Evolutionary conservation across 208 protist species (phyloP), one percentile per base, ranked within the genome.

Genomic region (Naegleria fowleri): DNA sequence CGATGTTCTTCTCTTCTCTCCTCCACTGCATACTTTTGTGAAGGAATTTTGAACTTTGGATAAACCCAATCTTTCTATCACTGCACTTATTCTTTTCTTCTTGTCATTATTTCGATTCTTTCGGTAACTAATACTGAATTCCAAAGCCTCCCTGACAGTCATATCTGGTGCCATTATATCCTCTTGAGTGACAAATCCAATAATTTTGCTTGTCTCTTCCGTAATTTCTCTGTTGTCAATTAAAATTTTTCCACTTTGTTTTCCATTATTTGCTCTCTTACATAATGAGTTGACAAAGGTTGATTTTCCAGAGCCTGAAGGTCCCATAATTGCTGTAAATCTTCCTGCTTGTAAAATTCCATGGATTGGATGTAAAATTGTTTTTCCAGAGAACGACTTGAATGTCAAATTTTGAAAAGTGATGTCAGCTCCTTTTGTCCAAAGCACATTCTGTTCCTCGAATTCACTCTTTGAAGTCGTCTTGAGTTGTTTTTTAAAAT

Each of bases 121-220:
- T 11, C 95, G 95, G 92, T 97, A 98, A 48, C 93, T 91, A 91
- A 98, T 95, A 2, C 95, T 97, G 16, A 75, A 75, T 75, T 16
- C 25, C 25, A 75, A n/a, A n/a, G 25, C 16, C 92, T 98, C 94
- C 40, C 92, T 91, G 25, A 97, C 97, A 16, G 97, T 98, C 38
- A 98, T 91, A 16, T 94, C 93, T 29, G 95, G 95, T 90, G 97
- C 92, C 19, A 98, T 93, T 25, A 95, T 96, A 93, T 98, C 96
- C 84, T 98, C 97, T 93, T 98, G 97, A 33, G 95, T 96, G n/a
- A 98, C 96, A 91, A 97, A 98, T 55, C 95, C 97, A 90, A 75
- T 75, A 16, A 75, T 75, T 75, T 75, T 75, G 25, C 58, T 75
- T n/a, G 58, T 75, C 16, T 75, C 58, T 4, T 16, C 13, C 0